Conservation (phyloP, 2,329 filamentous ascomycete genomes). For the Epichloe hybrida region DNA sequence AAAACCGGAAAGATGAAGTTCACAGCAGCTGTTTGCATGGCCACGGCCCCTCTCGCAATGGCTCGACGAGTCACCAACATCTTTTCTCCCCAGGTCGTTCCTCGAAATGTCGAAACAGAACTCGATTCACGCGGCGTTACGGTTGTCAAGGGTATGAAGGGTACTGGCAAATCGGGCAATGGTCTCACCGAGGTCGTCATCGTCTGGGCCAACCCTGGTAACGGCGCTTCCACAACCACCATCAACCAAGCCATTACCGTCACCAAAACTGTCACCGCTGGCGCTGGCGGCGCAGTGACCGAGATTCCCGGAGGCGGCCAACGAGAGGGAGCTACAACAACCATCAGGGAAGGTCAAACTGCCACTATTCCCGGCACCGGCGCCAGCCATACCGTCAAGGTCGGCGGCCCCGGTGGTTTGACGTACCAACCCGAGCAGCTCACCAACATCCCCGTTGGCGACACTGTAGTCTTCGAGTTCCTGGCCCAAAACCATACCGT, state of each 20-base stretch:
- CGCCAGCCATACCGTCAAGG: conserved; percentile 45
- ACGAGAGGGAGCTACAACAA: conserved; percentile 33
- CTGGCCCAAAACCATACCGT: conserved; percentile 61
- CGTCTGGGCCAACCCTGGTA: conserved; percentile 44
- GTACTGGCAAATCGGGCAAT: conserved; percentile 17
- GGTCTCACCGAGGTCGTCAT: conserved; percentile 33
- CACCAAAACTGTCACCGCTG: conserved; percentile 38
- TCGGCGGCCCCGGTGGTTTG: conserved; percentile 54
- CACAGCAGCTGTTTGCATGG: conserved; percentile 35
- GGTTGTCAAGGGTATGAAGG: conserved; percentile 14
- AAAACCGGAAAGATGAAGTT: conserved; percentile 43
- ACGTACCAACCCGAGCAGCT: conserved; percentile 49
- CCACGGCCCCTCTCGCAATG: conserved; percentile 40
- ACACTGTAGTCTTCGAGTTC: conserved; percentile 63
- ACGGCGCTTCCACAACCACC: conserved; percentile 34
- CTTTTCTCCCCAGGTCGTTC: conserved; percentile 21
- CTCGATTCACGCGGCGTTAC: conserved; percentile 7
- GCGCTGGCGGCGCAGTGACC: conserved; percentile 18
- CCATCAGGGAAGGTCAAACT: conserved; percentile 27
- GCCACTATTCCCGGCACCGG: conserved; percentile 20
- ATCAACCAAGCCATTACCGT: conserved; percentile 37
- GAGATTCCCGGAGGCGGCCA: conserved; percentile 17
- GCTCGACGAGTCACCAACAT: conserved; percentile 36
- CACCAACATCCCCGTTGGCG: conserved; percentile 46
- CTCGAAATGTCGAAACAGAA: conserved; percentile 4